Evolutionary conservation across 2,329 filamentous ascomycete genomes (phyloP), one percentile per base, ranked within the genome.

Genomic region (Colletotrichum euphorbiae): DNA sequence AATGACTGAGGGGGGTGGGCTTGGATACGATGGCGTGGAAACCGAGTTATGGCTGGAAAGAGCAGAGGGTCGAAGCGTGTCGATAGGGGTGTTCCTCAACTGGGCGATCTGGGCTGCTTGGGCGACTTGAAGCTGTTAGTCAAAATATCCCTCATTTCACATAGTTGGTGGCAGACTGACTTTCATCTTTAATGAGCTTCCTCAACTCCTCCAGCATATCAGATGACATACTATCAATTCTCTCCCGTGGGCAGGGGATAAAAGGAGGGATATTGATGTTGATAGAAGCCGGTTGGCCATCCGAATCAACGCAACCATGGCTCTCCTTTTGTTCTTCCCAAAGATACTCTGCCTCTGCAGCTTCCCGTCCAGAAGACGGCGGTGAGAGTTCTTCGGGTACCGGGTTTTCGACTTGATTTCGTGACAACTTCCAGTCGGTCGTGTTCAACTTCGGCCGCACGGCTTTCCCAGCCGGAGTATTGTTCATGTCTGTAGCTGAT

Each of bases 111-210:
- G 48, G n/a, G 48, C 54, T 45, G 46, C 68, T 69, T 60, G 54
- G n/a, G 51, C 61, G 21, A 66, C 63, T 66, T 17, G 3, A 31
- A 19, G 15, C 31, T 21, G 33, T 70, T 11, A 70, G 68, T n/a
- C 36, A 40, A 11, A 24, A 21, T 0, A 6, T 4, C 33, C 12
- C 17, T 13, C 4, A 24, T 9, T 40, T 13, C 6, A 21, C 3
- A 45, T 9, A 19, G 6, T n/a, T 31, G 17, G 36, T 28, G n/a
- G 17, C 3, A 51, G 9, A 38, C 55, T 46, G 1, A 63, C 70
- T 46, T 43, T 75, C 73, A 42, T 74, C 71, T 31, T 71, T 69
- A 50, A 74, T 71, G 13, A 73, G 71, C 55, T 69, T 72, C n/a
- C 69, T 67, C 54, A 74, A 31, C 24, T 73, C 72, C 12, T 62